Conservation (phyloP, 768 basidiomycete genomes). For the Dacryopinax primogenitus region DNA sequence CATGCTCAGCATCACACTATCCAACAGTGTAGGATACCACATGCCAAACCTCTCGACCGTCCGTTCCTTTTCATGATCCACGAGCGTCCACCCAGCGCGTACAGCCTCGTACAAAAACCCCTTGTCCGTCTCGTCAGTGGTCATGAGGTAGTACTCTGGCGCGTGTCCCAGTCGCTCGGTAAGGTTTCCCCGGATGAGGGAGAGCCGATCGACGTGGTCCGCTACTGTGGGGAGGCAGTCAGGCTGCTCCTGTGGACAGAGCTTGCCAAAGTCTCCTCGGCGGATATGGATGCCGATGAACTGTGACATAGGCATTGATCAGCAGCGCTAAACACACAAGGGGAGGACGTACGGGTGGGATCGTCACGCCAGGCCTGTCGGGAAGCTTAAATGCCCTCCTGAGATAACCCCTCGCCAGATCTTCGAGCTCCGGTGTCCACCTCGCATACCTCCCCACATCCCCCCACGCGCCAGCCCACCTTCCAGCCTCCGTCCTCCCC, state of each 20-base stretch:
- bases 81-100: constrained; percentile 14
- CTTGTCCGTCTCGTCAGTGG: constrained; percentile 17
- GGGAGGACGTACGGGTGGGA: constrained; percentile 10
- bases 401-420: constrained; percentile 16
- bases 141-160: constrained; percentile 12
- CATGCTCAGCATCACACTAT: constrained; percentile 14
- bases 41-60: constrained; percentile 16
- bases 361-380: constrained; percentile 12
- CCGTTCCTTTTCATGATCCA: constrained; percentile 16
- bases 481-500: constrained; percentile 12
- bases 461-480: constrained; percentile 10
- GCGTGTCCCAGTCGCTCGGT: constrained; percentile 7
- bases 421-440: constrained; percentile 15
- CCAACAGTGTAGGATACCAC: constrained; percentile 18
- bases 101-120: constrained; percentile 13
- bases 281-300: constrained; percentile 18
- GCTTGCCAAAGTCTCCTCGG: constrained; percentile 10
- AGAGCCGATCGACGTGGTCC: constrained; percentile 13
- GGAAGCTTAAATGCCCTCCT: constrained; percentile 15
- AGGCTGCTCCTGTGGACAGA: constrained; percentile 10
- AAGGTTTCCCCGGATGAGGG: constrained; percentile 10
- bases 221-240: constrained; percentile 15
- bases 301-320: background rate
- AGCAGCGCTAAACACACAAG: background rate
- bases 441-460: constrained; percentile 14